Conservation (phyloP, 345 rosid genomes). For the Noccaea bulbosa region DNA sequence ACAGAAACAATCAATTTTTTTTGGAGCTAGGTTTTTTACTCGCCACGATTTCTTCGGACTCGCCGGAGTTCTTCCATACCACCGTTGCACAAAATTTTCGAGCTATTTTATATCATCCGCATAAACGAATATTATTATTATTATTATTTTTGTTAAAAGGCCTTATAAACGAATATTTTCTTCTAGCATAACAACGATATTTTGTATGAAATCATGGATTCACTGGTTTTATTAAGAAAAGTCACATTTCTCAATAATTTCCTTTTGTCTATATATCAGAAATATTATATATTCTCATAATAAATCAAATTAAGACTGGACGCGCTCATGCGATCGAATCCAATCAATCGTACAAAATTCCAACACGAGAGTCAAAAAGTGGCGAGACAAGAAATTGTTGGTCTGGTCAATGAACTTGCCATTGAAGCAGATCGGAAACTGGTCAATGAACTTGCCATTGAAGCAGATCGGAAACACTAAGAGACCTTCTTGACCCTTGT, state of each 20-base stretch:
- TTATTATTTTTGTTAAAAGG: no score
- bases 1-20: slow-evolving; percentile 4
- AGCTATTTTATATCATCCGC: background rate
- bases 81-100: background rate
- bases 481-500: slow-evolving; percentile 39
- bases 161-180: no score
- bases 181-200: no score
- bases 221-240: no score
- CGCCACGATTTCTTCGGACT: background rate
- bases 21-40: background rate
- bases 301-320: slow-evolving; percentile 3
- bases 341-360: slow-evolving; percentile 6
- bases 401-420: slow-evolving; percentile 32
- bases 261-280: background rate
- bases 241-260: no score
- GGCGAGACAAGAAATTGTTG: slow-evolving; percentile 20
- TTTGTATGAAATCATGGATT: no score
- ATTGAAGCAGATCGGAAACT: slow-evolving; percentile 34
- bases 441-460: slow-evolving; percentile 31
- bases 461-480: slow-evolving; percentile 34
- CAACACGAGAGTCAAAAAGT: slow-evolving; percentile 33
- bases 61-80: background rate
- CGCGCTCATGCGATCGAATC: slow-evolving; percentile 20
- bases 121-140: no score
- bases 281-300: background rate